Evolutionary conservation across 2,329 filamentous ascomycete genomes (phyloP).

Genomic region (Ophiostoma australiae): DNA sequence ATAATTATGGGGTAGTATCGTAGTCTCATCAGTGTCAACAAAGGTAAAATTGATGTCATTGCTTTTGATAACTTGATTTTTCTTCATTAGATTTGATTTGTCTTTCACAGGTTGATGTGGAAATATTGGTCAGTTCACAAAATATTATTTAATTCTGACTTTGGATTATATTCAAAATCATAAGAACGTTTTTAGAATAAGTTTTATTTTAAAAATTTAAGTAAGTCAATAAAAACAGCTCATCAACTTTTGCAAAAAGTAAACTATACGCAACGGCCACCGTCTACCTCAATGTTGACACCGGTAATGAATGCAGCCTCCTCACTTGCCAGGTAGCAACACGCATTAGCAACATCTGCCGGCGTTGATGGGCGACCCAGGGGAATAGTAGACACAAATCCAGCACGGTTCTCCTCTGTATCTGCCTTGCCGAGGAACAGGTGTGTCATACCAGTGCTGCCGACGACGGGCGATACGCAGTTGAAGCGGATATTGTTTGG

Average conservation of each 20-base stretch:
- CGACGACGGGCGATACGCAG: constrained; percentile 63
- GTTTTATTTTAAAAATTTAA: too few relatives aligned
- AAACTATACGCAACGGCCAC: constrained; percentile 25
- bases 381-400: constrained; percentile 51
- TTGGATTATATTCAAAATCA: too few relatives aligned
- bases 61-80: too few relatives aligned
- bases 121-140: too few relatives aligned
- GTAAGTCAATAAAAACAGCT: too few relatives aligned
- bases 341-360: constrained; percentile 65
- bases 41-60: too few relatives aligned
- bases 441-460: constrained; percentile 53
- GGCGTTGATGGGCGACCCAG: constrained; percentile 53
- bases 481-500: constrained; percentile 69
- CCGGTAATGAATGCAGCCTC: constrained; percentile 69
- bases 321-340: constrained; percentile 64
- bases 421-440: constrained; percentile 57
- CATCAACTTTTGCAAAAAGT: not conserved
- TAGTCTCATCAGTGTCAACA: too few relatives aligned
- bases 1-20: too few relatives aligned
- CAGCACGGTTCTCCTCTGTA: constrained; percentile 55
- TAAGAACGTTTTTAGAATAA: too few relatives aligned
- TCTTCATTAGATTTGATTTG: too few relatives aligned
- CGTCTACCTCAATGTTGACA: constrained; percentile 57
- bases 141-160: too few relatives aligned
- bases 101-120: too few relatives aligned